These are phyloP conservation scores for Glutinoglossum americanum DNA, from an alignment of 495 filamentous ascomycete genomes.

Conservation along the genomic window DNA sequence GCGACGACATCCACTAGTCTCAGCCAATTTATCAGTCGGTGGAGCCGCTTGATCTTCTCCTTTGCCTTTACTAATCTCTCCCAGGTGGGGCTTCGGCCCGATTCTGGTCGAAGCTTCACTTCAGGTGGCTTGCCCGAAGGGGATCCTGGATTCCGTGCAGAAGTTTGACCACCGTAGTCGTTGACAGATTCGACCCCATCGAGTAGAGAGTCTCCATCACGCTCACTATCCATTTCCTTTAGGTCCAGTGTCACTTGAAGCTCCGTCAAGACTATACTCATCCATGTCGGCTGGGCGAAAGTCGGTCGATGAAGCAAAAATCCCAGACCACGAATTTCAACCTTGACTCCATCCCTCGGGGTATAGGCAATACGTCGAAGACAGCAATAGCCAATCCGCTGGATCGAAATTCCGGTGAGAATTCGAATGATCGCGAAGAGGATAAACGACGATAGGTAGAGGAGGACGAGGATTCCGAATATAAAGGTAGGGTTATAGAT, in stretches of 20 bases:
- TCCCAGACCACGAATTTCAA: slow-evolving; percentile 78
- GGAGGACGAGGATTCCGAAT: slow-evolving; percentile 58
- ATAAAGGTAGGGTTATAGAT: slow-evolving; percentile 24
- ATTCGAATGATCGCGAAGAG: slow-evolving; percentile 85
- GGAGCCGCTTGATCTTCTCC: slow-evolving; percentile 65
- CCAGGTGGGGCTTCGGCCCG: slow-evolving; percentile 50
- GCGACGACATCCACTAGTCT: slow-evolving; percentile 79
- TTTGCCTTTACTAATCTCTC: slow-evolving; percentile 50
- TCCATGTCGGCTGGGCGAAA: slow-evolving; percentile 92
- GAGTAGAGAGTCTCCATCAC: neutral
- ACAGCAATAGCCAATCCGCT: slow-evolving; percentile 80
- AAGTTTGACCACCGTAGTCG: neutral
- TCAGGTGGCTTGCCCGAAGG: slow-evolving; percentile 5
- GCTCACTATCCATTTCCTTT: slow-evolving; percentile 25
- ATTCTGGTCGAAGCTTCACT: slow-evolving; percentile 9
- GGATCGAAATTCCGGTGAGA: slow-evolving; percentile 84
- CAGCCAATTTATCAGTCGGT: slow-evolving; percentile 74
- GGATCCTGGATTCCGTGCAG: neutral
- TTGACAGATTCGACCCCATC: neutral
- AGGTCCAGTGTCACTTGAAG: slow-evolving; percentile 67
- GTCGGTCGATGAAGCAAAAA: slow-evolving; percentile 78
- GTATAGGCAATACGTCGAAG: slow-evolving; percentile 76
- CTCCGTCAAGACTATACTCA: slow-evolving; percentile 71
- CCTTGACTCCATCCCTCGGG: slow-evolving; percentile 61
- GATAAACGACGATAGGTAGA: slow-evolving; percentile 81